Base-by-base conservation (phyloP, 306 rosid genomes). In the Glycyrrhiza uralensis region DNA sequence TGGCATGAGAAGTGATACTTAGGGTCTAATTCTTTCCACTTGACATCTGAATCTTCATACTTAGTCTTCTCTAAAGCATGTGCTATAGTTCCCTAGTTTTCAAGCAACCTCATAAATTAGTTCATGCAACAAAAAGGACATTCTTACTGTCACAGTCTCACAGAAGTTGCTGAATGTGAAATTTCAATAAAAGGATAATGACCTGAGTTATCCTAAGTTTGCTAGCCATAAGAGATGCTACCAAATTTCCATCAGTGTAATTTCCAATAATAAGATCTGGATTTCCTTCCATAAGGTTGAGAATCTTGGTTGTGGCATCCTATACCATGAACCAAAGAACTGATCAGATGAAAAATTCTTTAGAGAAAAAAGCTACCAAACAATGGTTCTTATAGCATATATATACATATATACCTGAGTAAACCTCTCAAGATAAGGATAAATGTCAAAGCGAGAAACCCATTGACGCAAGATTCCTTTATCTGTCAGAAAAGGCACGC, bases 1-100 rank as follows among this genome's bases (percentile, higher is more conserved):
- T 93, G 98, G 73, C 96, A 90, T 33, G 98, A 88, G 71, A 93
- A 93, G 66, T 93, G 98, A 78, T 93, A 93, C 82, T 93, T 88
- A 0, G 90, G 85, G 23, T 93, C 97, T 44, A 93, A 60, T 41
- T 88, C 93, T 83, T 89, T 93, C 97, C 98, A 90, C 71, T 86
- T 90, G 75, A 90, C 68, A 83, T 93, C 98, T 52, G 97, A 93
- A 85, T 93, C 86, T 82, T 88, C 97, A 67, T 93, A 93, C 69
- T 93, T 93, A 20, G 93, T 85, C 79, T 93, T 93, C 84, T 93
- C 97, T 74, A 93, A 84, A 74, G 97, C 97, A 72, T 93, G 98
- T 30, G 98, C 98, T 75, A 90, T 90, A 29, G 96, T 93, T 68
- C 83, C 98, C 96, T 93, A 69, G 38, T 66, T 77, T 79, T 42